Conservation (phyloP, 345 rosid genomes). For the Hypericum perforatum region DNA sequence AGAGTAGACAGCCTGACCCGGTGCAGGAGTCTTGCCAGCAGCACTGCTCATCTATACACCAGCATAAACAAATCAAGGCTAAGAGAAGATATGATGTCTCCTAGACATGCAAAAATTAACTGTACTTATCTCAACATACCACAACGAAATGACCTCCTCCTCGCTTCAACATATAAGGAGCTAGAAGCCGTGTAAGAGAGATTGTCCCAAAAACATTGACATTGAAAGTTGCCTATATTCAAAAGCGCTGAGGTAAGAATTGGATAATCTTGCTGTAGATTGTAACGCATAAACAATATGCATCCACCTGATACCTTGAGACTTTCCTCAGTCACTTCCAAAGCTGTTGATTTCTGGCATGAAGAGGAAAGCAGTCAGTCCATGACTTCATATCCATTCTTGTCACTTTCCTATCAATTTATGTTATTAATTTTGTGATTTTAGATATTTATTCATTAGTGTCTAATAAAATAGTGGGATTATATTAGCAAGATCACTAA, state of each 20-base stretch:
- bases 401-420: too few relatives aligned
- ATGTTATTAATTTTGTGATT: too few relatives aligned
- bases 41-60: conserved; percentile 84
- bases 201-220: conserved; percentile 85
- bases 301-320: conserved; percentile 44
- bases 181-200: conserved; percentile 70
- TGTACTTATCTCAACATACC: conserved; percentile 45
- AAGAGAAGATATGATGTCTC: background rate
- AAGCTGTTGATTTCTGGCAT: conserved; percentile 73
- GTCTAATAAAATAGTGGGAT: too few relatives aligned
- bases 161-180: conserved; percentile 66
- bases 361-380: conserved; percentile 4
- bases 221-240: conserved; percentile 57
- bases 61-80: conserved; percentile 7
- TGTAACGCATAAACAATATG: background rate
- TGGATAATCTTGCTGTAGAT: too few relatives aligned
- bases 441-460: too few relatives aligned
- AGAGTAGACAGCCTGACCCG: conserved; percentile 90
- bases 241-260: conserved; percentile 1
- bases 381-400: too few relatives aligned
- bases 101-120: background rate
- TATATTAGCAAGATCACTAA: too few relatives aligned
- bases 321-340: conserved; percentile 61
- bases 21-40: conserved; percentile 90
- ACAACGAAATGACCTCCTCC: conserved; percentile 91